Base-by-base conservation (phyloP, 257 asterid genomes). In the Linderniella brevidens region DNA sequence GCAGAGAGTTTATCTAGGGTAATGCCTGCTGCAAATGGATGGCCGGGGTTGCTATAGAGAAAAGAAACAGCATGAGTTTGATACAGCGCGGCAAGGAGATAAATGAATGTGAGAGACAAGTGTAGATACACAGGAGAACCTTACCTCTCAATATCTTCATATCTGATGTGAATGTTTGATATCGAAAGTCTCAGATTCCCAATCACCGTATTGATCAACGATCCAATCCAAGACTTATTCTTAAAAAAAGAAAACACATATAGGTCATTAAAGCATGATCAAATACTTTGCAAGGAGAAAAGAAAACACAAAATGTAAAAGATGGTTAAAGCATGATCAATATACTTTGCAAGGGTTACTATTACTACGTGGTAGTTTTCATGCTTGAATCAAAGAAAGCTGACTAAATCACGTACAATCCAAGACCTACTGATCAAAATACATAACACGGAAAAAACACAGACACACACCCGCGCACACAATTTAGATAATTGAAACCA, bases 181-280 rank as follows among this genome's bases (percentile, higher is more conserved):
- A 88, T 74, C 50, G 95, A 80, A 63, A 88, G 95, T 86, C 79
- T 88, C 68, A 88, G 60, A 70, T 88, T 88, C 74, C 98, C 98
- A 38, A 88, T 80, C 59, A 88, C 85, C 37, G 95, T 88, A 77
- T 77, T 74, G 80, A 88, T 84, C 62, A 88, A 57, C 65, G 98
- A 84, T 63, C 93, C 95, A 59, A 88, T 74, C 98, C 98, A 88
- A 53, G 98, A 78, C 58, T 69, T 80, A 48, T 88, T 84, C 98
- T 88, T 61, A 37, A 48, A 61, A 56, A 45, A 6, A 25, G 6
- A 25, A 25, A 6, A 25, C 32, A 25, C 4, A 25, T 25, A 25
- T 25, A 25, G 6, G 32, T 25, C 4, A 25, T 25, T 25, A 25
- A 25, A 25, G 4, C 32, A 25, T 25, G 32, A 6, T 3, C n/a